Conservation (phyloP, 2,329 filamentous ascomycete species). For the Amesomyces nigricolor region DNA sequence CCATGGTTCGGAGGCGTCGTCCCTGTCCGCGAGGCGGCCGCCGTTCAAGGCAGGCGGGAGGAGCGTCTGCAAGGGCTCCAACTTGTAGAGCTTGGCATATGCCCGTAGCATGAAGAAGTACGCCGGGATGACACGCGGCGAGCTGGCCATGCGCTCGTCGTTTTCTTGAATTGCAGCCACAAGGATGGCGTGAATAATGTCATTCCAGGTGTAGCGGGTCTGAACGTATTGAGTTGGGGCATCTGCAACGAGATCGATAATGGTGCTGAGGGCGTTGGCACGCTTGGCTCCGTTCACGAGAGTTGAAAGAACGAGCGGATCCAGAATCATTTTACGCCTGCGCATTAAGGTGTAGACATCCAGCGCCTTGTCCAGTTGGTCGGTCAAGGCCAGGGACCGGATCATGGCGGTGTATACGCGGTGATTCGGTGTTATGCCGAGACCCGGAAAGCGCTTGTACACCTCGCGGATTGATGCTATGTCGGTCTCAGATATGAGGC, state of each 20-base stretch:
- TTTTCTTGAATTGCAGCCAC: slow-evolving; percentile 39
- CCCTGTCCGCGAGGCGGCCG: slow-evolving; percentile 27
- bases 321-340: slow-evolving; percentile 53
- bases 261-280: slow-evolving; percentile 45
- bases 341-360: slow-evolving; percentile 60
- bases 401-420: slow-evolving; percentile 63
- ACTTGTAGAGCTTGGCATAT: slow-evolving; percentile 45
- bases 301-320: slow-evolving; percentile 61
- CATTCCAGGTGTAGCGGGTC: slow-evolving; percentile 44
- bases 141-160: slow-evolving; percentile 27
- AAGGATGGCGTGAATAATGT: slow-evolving; percentile 49
- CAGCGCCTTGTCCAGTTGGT: slow-evolving; percentile 57
- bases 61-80: slow-evolving; percentile 41
- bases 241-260: slow-evolving; percentile 51
- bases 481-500: neutral
- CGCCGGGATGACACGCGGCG: slow-evolving; percentile 34
- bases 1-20: neutral
- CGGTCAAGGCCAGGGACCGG: slow-evolving; percentile 62
- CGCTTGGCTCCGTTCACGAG: slow-evolving; percentile 66
- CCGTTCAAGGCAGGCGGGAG: slow-evolving; percentile 5
- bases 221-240: slow-evolving; percentile 45
- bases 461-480: slow-evolving; percentile 36
- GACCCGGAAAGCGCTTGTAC: slow-evolving; percentile 50
- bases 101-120: slow-evolving; percentile 45
- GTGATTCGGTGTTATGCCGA: slow-evolving; percentile 59